Evolutionary conservation across 2,329 filamentous ascomycete genomes (phyloP).

Genomic region (Gliomastix tumulicola): DNA sequence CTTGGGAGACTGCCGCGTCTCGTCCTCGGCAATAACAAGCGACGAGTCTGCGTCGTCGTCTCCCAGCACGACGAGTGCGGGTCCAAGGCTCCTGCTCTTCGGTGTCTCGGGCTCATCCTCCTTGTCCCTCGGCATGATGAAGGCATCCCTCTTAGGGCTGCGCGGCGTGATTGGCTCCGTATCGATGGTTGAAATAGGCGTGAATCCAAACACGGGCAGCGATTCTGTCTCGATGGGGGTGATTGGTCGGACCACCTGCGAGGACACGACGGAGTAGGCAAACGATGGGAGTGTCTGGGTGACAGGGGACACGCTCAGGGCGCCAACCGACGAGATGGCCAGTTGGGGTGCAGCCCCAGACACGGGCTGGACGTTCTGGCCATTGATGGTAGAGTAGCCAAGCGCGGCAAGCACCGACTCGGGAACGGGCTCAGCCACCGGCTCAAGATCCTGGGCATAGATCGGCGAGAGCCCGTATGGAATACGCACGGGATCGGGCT

Average conservation of each 20-base stretch:
- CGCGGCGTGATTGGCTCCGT: constrained; percentile 30
- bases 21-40: constrained; percentile 57
- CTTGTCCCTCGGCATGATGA: constrained; percentile 29
- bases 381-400: constrained; percentile 12
- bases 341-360: constrained; percentile 12
- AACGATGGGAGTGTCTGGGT: constrained; percentile 16
- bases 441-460: constrained; percentile 18
- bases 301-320: constrained; percentile 18
- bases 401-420: constrained; percentile 8
- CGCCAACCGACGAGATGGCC: constrained; percentile 13
- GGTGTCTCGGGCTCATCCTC: constrained; percentile 28
- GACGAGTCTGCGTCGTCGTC: constrained; percentile 16
- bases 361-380: constrained; percentile 18
- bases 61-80: constrained; percentile 16
- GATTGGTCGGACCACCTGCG: constrained; percentile 24
- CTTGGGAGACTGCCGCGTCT: constrained; percentile 46
- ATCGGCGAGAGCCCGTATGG: constrained; percentile 11
- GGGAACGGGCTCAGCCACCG: constrained; percentile 10
- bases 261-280: constrained; percentile 26
- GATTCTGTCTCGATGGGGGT: no score
- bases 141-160: constrained; percentile 3
- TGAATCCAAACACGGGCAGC: constrained; percentile 17
- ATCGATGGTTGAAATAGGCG: constrained; percentile 21
- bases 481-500: no score
- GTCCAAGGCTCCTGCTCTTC: constrained; percentile 25